Evolutionary conservation across 2,329 filamentous ascomycete species (phyloP).

Genomic region (Nothopassalora personata): DNA sequence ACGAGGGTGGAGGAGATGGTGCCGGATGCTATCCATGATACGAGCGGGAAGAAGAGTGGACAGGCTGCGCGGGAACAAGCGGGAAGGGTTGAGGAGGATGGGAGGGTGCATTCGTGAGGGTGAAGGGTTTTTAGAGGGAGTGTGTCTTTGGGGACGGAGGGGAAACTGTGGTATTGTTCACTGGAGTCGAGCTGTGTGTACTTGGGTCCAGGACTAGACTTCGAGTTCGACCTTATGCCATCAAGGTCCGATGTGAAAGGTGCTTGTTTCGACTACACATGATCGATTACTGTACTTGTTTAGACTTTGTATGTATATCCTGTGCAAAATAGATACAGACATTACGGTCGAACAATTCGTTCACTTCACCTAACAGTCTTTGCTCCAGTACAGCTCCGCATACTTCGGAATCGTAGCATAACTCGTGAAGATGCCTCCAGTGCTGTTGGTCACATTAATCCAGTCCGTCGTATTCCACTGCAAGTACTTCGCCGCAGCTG

Average conservation of each 20-base stretch:
- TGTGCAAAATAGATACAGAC: background rate
- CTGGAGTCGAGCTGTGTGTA: too few relatives aligned
- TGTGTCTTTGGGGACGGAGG: too few relatives aligned
- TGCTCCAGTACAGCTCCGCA: constrained; percentile 17
- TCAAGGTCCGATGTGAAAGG: too few relatives aligned
- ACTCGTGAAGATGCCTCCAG: constrained; percentile 13
- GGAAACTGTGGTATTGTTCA: too few relatives aligned
- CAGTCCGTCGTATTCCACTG: constrained; percentile 16
- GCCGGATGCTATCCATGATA: constrained; percentile 12
- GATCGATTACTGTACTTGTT: too few relatives aligned
- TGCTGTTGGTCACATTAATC: constrained; percentile 19
- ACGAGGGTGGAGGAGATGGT: constrained; percentile 12
- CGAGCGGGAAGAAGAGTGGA: constrained; percentile 9
- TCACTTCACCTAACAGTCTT: constrained; percentile 9
- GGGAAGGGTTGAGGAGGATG: background rate
- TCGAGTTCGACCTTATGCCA: too few relatives aligned
- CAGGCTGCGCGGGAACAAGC: background rate
- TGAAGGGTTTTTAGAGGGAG: too few relatives aligned
- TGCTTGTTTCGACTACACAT: too few relatives aligned
- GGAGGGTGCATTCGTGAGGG: background rate
- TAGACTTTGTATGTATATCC: too few relatives aligned
- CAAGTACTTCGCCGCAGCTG: constrained; percentile 16
- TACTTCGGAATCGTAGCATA: constrained; percentile 17
- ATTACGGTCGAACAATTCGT: background rate
- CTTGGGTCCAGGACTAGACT: too few relatives aligned